Base-by-base conservation (phyloP, 768 basidiomycete genomes). In the Sporobolomyces pararoseus region DNA sequence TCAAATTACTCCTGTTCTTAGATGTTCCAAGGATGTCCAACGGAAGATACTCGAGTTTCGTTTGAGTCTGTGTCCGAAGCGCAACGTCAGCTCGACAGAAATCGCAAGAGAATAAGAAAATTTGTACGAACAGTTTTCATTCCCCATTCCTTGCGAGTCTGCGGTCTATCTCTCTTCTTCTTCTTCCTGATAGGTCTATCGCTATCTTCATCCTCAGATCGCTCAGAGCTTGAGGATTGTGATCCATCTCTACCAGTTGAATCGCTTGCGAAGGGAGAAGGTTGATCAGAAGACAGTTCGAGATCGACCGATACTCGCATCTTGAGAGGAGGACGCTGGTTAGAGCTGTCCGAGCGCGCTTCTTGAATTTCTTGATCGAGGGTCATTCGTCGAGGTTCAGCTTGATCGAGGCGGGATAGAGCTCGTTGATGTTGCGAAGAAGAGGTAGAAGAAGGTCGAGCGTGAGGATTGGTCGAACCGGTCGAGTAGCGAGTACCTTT, bases 371-470 rank as follows among this genome's bases (percentile, higher is more conserved):
- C 44, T 47, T 46, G 31, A 2, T 49, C 59, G 54, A 32, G 35
- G 34, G 12, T 35, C 54, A 39, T 17, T 42, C 39, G 39, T 9
- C 39, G 39, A 42, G 39, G 39, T 42, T 9, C 39, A 42, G 39
- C 39, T 42, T 42, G 39, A 42, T 17, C 39, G 5, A 58, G 23
- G 10, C 23, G 39, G 7, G 57, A 35, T 14, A 58, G 35, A n/a
- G 35, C 7, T n/a, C 57, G 57, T 25, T 42, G 57, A 42, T 58
- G 12, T 44, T 58, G 23, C 57, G 57, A 58, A n/a, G 37, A 16
- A n/a, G 57, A 58, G 16, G 6, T 42, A 9, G 23, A 42, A 6
- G 57, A 58, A n/a, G 57, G 37, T 58, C 57, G 57, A 44, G 57
- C 9, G n/a, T 58, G 57, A 39, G 57, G 57, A 31, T 58, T 42